Conservation (phyloP, 768 basidiomycete genomes). For the Clavaria fumosa region DNA sequence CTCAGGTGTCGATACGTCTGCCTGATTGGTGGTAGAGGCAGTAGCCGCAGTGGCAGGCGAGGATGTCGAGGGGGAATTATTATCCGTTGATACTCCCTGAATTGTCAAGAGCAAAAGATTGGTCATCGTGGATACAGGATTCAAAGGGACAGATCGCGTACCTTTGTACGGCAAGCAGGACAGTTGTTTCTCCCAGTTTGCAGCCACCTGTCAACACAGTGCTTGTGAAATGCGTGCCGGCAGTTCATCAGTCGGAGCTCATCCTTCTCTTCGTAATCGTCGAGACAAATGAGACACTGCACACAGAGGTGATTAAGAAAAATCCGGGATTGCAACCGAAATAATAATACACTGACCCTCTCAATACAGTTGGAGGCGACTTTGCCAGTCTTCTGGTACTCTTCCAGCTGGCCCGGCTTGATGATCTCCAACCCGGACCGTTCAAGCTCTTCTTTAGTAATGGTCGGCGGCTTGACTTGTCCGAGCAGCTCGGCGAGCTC, state of each 20-base stretch:
- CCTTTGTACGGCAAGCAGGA: constrained; percentile 77
- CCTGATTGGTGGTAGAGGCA: no score
- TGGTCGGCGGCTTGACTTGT: constrained; percentile 71
- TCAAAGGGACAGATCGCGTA: no score
- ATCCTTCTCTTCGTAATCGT: constrained; percentile 68
- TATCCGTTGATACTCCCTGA: no score
- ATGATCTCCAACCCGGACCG: constrained; percentile 70
- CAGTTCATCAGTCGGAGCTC: constrained; percentile 71
- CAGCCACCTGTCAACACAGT: constrained; percentile 82
- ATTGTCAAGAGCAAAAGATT: no score
- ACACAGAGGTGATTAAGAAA: no score
- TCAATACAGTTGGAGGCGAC: constrained; percentile 71
- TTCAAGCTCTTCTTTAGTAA: constrained; percentile 70
- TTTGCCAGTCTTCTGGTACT: constrained; percentile 44
- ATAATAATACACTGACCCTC: constrained; percentile 36
- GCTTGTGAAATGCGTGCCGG: constrained; percentile 80
- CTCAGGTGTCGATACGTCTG: no score
- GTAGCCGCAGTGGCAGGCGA: no score
- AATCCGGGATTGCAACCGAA: background rate
- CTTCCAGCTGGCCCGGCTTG: constrained; percentile 34
- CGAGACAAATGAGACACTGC: constrained; percentile 79
- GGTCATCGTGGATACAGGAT: no score
- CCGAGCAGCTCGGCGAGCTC: constrained; percentile 76
- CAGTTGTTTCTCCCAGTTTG: constrained; percentile 79
- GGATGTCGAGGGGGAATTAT: no score